phyloP scores from a whole-genome alignment of 2,329 filamentous ascomycete genomes.

The Neopestalotiopsis sp. region DNA sequence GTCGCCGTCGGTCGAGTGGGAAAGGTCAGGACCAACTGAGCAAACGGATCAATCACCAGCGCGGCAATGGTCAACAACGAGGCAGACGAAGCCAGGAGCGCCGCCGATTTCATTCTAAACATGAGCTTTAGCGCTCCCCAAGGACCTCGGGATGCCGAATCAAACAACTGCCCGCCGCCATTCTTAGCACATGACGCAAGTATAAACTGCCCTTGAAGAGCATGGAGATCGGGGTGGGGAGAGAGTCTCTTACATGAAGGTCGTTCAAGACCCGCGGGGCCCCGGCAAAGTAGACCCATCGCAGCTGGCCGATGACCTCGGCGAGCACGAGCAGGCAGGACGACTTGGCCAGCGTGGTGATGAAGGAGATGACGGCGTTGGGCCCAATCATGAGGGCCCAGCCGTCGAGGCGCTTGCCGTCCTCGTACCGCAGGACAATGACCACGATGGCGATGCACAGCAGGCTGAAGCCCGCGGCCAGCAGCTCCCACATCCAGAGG shows the following conservation, averaged over 20 bases:
- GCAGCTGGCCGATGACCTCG: constrained; percentile 22
- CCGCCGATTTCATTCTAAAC: constrained; percentile 16
- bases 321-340: constrained; percentile 19
- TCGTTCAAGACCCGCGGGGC: constrained; percentile 13
- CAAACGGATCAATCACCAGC: constrained; percentile 22
- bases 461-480: constrained; percentile 8
- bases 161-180: constrained; percentile 6
- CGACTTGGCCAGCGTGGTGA: constrained; percentile 21
- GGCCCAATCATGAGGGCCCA: constrained; percentile 21
- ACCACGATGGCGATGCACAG: constrained; percentile 18
- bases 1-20: constrained; percentile 15
- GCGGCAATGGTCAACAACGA: constrained; percentile 19
- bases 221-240: neutral
- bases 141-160: constrained; percentile 17
- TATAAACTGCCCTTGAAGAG: no score
- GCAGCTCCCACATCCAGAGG: constrained; percentile 17
- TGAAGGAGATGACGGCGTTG: constrained; percentile 23
- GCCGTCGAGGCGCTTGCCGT: constrained; percentile 19
- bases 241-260: constrained; percentile 5
- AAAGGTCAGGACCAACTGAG: constrained; percentile 21
- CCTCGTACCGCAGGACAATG: constrained; percentile 17
- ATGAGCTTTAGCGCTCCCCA: constrained; percentile 19
- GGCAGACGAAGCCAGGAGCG: constrained; percentile 18
- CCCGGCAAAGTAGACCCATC: constrained; percentile 20
- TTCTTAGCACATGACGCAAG: neutral